Evolutionary conservation across 257 asterid genomes (phyloP).

Genomic region (Hygrophila difformis): DNA sequence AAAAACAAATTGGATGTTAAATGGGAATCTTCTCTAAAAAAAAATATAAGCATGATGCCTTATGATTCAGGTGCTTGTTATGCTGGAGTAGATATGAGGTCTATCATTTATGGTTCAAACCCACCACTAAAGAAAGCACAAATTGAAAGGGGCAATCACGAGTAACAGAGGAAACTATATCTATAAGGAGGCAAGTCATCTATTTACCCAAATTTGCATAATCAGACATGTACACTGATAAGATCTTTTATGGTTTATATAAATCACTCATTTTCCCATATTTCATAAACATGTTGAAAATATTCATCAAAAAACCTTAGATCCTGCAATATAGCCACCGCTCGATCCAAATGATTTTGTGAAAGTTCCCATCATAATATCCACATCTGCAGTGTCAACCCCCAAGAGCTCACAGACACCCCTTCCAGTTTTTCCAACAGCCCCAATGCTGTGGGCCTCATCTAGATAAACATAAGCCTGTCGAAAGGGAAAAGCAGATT

Average conservation of each 20-base stretch:
- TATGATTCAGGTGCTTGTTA: conserved; percentile 3
- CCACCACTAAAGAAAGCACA: neutral
- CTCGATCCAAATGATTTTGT: conserved; percentile 98
- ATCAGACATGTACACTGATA: neutral
- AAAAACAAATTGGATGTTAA: no score
- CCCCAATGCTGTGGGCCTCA: conserved; percentile 99
- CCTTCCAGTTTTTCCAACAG: conserved; percentile 92
- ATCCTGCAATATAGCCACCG: conserved; percentile 98
- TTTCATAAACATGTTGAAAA: conserved; percentile 11
- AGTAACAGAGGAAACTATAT: neutral
- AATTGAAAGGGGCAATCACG: neutral
- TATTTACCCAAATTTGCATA: neutral
- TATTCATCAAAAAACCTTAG: conserved; percentile 47
- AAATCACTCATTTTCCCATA: conserved; percentile 9
- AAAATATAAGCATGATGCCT: neutral
- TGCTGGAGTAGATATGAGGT: neutral
- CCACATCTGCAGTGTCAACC: conserved; percentile 92
- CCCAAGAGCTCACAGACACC: conserved; percentile 98
- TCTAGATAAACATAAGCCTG: conserved; percentile 90
- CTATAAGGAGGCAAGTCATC: conserved; percentile 6
- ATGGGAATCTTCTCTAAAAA: neutral
- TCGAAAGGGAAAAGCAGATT: conserved; percentile 12
- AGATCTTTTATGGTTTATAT: no score
- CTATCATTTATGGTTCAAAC: neutral
- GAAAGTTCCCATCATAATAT: conserved; percentile 99